phyloP scores from a whole-genome alignment of 306 rosid species.

The Cicer cuneatum region DNA sequence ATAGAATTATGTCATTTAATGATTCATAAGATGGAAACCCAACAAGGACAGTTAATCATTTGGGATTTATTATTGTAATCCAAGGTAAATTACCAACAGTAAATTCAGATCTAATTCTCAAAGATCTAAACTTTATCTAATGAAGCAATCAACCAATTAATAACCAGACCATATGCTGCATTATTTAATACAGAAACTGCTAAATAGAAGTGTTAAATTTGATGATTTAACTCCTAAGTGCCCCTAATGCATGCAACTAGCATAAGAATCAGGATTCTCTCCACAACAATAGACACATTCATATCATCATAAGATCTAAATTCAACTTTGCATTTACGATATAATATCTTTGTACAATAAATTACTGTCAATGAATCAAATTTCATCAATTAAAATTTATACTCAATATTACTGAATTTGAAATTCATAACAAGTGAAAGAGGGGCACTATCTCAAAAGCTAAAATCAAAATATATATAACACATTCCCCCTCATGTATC shows the following conservation, averaged over 20 bases:
- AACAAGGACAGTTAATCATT: conserved; percentile 33
- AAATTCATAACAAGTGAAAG: conserved; percentile 28
- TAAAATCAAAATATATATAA: not conserved
- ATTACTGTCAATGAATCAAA: conserved; percentile 7
- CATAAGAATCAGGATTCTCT: conserved; percentile 1
- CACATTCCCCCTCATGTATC: not conserved
- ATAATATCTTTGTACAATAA: not conserved
- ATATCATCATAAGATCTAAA: not conserved
- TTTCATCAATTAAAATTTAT: conserved; percentile 3
- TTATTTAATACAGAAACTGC: not conserved
- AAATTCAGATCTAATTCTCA: conserved; percentile 21
- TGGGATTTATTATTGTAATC: conserved; percentile 34
- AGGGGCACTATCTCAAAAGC: conserved; percentile 25
- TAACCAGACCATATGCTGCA: conserved; percentile 19
- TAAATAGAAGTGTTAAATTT: not conserved
- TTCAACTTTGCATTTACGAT: not conserved
- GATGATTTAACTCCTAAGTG: conserved; percentile 15
- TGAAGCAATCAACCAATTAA: conserved; percentile 34
- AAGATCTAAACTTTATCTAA: conserved; percentile 16
- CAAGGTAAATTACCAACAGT: conserved; percentile 28
- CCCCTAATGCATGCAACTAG: not conserved
- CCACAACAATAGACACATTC: conserved; percentile 1
- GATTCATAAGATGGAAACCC: conserved; percentile 16
- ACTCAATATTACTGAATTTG: conserved; percentile 14
- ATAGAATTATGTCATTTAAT: conserved; percentile 18